Conservation (phyloP, 331 rosid species). For the Quercus tomentella region DNA sequence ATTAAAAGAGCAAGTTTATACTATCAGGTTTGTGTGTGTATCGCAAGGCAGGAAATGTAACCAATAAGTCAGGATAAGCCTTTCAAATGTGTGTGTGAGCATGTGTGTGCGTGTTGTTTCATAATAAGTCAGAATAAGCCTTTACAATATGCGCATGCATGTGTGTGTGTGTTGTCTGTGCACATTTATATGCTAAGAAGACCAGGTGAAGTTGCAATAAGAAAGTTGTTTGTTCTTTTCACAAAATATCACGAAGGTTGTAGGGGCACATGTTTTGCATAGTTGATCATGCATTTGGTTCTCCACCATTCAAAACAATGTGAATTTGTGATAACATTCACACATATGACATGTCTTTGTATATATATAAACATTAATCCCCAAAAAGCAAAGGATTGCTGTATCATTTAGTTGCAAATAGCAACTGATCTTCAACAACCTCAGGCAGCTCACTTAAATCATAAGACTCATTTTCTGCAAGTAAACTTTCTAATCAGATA, state of each 20-base stretch:
- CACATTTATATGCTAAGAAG: background rate
- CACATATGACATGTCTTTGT: background rate
- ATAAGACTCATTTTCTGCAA: too few relatives aligned
- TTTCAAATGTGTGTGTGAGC: background rate
- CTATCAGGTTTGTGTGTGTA: background rate
- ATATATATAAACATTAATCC: background rate
- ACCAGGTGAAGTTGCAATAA: conserved; percentile 7
- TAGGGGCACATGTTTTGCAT: background rate
- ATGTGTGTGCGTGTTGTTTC: background rate
- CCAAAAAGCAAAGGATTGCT: background rate
- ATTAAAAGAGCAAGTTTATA: background rate
- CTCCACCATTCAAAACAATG: background rate
- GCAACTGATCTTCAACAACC: too few relatives aligned
- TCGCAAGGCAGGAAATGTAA: background rate
- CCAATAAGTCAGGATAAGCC: background rate
- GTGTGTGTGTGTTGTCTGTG: background rate
- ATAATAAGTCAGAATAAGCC: too few relatives aligned
- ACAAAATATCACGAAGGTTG: background rate
- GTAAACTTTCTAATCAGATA: background rate
- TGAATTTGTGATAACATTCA: background rate
- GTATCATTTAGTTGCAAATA: too few relatives aligned
- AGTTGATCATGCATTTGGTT: background rate
- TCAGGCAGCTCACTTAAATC: too few relatives aligned
- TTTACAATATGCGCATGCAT: background rate
- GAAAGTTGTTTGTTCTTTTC: background rate